These are phyloP conservation scores for Nigrospora osmanthi DNA, from an alignment of 2,329 filamentous ascomycete species.

Conservation along the genomic window DNA sequence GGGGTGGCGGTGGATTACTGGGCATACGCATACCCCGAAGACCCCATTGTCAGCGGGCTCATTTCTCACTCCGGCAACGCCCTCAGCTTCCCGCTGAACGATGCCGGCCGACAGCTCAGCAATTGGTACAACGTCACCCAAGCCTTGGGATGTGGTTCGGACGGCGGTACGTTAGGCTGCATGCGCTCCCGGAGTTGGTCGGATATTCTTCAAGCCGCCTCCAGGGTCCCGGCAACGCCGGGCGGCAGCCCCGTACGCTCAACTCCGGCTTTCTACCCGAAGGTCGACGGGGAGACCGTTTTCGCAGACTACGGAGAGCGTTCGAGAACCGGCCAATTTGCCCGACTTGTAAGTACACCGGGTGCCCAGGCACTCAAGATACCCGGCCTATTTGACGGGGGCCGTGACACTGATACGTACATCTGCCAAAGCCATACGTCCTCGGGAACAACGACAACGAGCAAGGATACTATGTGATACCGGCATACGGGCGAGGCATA, in stretches of 20 bases:
- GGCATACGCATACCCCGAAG: constrained; percentile 37
- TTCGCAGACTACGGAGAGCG: constrained; percentile 28
- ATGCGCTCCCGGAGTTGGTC: constrained; percentile 27
- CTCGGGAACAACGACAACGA: constrained; percentile 36
- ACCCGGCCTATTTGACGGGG: background rate
- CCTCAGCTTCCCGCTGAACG: constrained; percentile 35
- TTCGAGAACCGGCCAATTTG: constrained; percentile 2
- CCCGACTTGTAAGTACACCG: constrained; percentile 10
- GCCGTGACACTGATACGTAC: constrained; percentile 11
- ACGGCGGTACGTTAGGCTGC: constrained; percentile 22
- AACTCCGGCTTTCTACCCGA: constrained; percentile 32
- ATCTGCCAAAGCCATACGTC: constrained; percentile 33
- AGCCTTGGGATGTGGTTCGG: constrained; percentile 25
- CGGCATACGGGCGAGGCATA: constrained; percentile 28
- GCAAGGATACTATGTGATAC: constrained; percentile 37
- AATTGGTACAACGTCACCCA: constrained; percentile 34
- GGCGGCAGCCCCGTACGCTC: constrained; percentile 27
- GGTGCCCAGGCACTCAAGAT: background rate
- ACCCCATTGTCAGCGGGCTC: constrained; percentile 38
- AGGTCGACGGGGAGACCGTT: constrained; percentile 28
- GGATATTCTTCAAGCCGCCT: constrained; percentile 27
- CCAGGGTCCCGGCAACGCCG: constrained; percentile 19
- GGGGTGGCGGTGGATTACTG: constrained; percentile 34
- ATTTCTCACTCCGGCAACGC: constrained; percentile 37
- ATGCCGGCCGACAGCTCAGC: constrained; percentile 18